Base-by-base conservation (phyloP, 345 rosid species). In the Carallia pectinifolia region DNA sequence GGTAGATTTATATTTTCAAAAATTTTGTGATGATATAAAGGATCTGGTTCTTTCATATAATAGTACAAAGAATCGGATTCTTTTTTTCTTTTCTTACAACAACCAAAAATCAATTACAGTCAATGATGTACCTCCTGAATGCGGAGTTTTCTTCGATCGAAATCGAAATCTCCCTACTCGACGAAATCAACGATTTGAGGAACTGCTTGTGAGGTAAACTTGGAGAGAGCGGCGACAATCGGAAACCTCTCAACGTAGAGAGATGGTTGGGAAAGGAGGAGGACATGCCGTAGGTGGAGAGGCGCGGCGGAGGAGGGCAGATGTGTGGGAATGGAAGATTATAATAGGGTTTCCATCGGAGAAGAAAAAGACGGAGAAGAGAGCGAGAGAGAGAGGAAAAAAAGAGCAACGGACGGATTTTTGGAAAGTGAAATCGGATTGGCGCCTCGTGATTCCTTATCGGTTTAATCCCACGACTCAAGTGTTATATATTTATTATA, bases 171-270 rank as follows among this genome's bases (percentile, higher is more conserved):
- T 53, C 56, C 71, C 65, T 44, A 68, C 27, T 81, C 83, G n/a
- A 75, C 72, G 0, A 23, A 23, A 33, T 77, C 81, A 66, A 82
- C 71, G 70, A 54, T 68, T 44, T 72, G 84, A 64, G 97, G 98
- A 71, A 85, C 44, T 17, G 81, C 84, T 7, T 79, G 84, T 12
- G 79, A 61, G n/a, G 86, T 77, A 74, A 93, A 85, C 74, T 78
- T 84, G 67, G 85, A 85, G 61, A 88, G 77, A 74, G 86, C 88
- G 62, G 81, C 53, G 12, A 81, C 86, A 68, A 83, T 89, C 37
- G 86, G 81, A 2, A 87, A 44, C 31, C 69, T 72, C 8, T 65
- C 68, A 82, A 85, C 66, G 31, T 77, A 74, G 71, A 64, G 75
- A 64, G 52, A 71, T 23, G 27, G 74, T 69, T 70, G 71, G 69